Base-by-base conservation (phyloP, 1,284 basidiomycete genomes). In the Schizophyllum amplum region DNA sequence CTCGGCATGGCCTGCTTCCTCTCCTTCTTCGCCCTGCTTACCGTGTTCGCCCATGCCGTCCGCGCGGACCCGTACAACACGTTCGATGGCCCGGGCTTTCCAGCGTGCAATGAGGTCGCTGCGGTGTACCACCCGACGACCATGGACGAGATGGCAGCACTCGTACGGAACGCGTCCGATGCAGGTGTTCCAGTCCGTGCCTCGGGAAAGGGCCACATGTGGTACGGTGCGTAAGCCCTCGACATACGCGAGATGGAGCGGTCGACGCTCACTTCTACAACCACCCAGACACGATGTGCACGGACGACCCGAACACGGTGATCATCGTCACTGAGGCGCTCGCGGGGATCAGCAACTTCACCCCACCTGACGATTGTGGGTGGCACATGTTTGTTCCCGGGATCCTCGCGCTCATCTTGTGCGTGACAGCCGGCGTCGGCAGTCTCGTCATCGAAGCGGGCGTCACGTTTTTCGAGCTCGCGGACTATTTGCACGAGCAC, bases 261-360 rank as follows among this genome's bases (percentile, higher is more conserved):
- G 25, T 48, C 24, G 20, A 22, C 25, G 9, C 50, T 57, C 17
- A 58, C 47, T 22, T 9, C 26, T 15, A 20, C 13, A 47, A 72
- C 69, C 71, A 72, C 51, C 69, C 66, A n/a, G 68, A 72, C 55
- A 72, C 70, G 24, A 71, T 72, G 70, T 72, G 69, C 57, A 68
- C 69, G 24, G 70, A 72, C 55, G 69, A 71, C 55, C 65, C 69
- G 0, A 63, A 64, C 26, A 71, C 71, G 22, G 58, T 70, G 23
- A 71, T 72, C 49, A 62, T 72, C 63, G 68, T 68, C 56, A 72
- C 71, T 3, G 68, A 71, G 51, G 65, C 63, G 5, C 63, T 72
- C n/a, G 70, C 70, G 52, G 55, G 60, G 1, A 71, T 71, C 27
- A 69, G 66, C 5, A 66, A 42, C 7, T 42, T 42, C 33, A 42